Conservation (phyloP, 495 filamentous ascomycete species). For the Hypoxylon rickii region DNA sequence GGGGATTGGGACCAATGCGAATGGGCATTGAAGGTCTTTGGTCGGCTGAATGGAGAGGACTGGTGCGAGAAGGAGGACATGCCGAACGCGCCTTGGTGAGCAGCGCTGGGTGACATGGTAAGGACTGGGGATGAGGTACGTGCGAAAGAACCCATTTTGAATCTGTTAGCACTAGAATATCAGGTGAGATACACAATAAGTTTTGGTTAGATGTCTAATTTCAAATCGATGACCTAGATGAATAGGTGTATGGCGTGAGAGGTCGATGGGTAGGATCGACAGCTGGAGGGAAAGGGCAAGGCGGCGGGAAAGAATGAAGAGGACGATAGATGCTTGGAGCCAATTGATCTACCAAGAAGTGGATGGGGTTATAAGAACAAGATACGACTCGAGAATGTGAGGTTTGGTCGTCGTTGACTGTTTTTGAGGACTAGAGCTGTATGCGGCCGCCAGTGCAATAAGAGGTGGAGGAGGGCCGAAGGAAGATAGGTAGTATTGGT, state of each 20-base stretch:
- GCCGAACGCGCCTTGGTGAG: constrained; percentile 52
- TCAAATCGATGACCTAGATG: neutral
- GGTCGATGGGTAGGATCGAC: no score
- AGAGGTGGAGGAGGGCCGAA: constrained; percentile 1
- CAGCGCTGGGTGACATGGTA: constrained; percentile 52
- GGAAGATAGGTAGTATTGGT: neutral
- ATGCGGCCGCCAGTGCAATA: constrained; percentile 19
- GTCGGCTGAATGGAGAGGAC: constrained; percentile 46
- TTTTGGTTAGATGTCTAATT: constrained; percentile 29
- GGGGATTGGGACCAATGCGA: constrained; percentile 23
- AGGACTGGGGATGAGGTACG: constrained; percentile 57
- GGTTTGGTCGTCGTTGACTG: constrained; percentile 5
- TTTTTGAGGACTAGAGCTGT: constrained; percentile 4
- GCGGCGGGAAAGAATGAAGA: constrained; percentile 9
- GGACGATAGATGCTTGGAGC: neutral
- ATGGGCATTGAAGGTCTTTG: constrained; percentile 28
- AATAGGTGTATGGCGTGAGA: neutral
- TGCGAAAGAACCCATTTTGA: constrained; percentile 53
- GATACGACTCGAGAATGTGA: constrained; percentile 1
- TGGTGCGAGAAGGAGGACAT: constrained; percentile 47
- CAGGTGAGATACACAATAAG: constrained; percentile 37
- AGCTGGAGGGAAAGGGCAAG: no score
- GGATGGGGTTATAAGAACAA: constrained; percentile 19
- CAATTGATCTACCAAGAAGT: constrained; percentile 34
- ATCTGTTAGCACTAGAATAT: constrained; percentile 44